A percentile compares a stretch with the other conserved stretches of the same genome.
Conservation (phyloP, 2,329 filamentous ascomycete species). For the Phoma sp. region DNA sequence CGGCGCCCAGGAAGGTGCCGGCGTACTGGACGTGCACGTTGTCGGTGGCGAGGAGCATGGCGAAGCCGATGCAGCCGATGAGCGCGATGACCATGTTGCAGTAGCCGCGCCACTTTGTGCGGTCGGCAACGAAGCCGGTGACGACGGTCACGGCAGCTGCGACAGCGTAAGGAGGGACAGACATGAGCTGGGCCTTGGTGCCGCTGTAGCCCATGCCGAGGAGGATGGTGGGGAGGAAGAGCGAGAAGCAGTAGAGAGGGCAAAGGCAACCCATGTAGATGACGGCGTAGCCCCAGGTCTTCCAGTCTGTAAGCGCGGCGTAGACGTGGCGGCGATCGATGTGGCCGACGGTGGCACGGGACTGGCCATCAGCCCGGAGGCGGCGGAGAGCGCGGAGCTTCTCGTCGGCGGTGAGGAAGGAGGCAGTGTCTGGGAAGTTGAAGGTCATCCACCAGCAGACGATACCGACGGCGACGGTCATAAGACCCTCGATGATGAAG, state of each 20-base stretch:
- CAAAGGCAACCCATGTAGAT: conserved; percentile 69
- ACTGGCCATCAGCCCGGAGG: conserved; percentile 72
- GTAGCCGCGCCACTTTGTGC: conserved; percentile 72
- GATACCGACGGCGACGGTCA: conserved; percentile 45
- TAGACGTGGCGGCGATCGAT: conserved; percentile 49
- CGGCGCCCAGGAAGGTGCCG: conserved; percentile 81
- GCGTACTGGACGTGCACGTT: conserved; percentile 76
- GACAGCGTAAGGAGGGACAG: conserved; percentile 76
- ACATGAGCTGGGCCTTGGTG: conserved; percentile 72
- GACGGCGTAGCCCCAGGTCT: conserved; percentile 60
- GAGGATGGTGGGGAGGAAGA: conserved; percentile 57
- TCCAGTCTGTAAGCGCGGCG: conserved; percentile 56
- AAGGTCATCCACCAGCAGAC: conserved; percentile 64
- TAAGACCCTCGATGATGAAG: conserved; percentile 48
- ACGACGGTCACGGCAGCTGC: conserved; percentile 73
- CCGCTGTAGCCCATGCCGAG: conserved; percentile 59
- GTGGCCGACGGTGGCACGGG: conserved; percentile 62
- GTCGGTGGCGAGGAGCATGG: conserved; percentile 74
- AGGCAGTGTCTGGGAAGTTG: conserved; percentile 67
- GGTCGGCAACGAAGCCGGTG: conserved; percentile 78
- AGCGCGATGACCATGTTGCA: conserved; percentile 78
- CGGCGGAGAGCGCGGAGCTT: conserved; percentile 66
- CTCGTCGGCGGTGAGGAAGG: conserved; percentile 61
- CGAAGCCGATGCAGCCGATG: conserved; percentile 78
- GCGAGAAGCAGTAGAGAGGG: conserved; percentile 45